A percentile compares a stretch with the other conserved stretches of the same genome.
phyloP scores from a whole-genome alignment of 352 stramenopile species.

The Globisporangium paroecandrum region DNA sequence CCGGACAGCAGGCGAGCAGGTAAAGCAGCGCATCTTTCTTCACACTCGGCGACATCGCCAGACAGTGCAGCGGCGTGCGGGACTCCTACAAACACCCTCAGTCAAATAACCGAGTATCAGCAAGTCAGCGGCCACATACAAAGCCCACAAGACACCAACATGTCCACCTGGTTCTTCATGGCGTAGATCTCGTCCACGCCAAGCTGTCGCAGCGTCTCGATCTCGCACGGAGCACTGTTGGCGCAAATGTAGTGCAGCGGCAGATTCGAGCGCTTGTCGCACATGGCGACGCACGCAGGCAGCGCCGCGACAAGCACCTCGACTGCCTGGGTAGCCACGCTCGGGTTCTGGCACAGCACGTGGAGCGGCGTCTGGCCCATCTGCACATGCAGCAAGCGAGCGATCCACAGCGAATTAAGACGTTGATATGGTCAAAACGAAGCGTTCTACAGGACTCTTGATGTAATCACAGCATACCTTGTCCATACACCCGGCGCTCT shows the following conservation, averaged over 20 bases:
- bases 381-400: conserved; percentile 8
- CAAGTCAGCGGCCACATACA: too few relatives aligned
- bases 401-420: too few relatives aligned
- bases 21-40: conserved; percentile 38
- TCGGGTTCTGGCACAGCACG: conserved; percentile 43
- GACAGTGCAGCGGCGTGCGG: conserved; percentile 47
- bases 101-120: background rate
- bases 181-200: conserved; percentile 27
- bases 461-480: conserved; percentile 22
- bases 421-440: too few relatives aligned
- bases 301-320: conserved; percentile 31
- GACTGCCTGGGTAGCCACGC: conserved; percentile 39
- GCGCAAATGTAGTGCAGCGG: conserved; percentile 53
- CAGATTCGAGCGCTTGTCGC: conserved; percentile 39
- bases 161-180: conserved; percentile 35
- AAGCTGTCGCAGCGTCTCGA: conserved; percentile 43
- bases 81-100: conserved; percentile 19
- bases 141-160: too few relatives aligned
- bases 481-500: conserved; percentile 35
- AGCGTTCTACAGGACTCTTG: too few relatives aligned
- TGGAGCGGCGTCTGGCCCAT: conserved; percentile 50
- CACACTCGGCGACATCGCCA: conserved; percentile 22
- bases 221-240: conserved; percentile 31
- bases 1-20: conserved; percentile 31
- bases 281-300: conserved; percentile 28